A percentile compares a stretch with the other conserved stretches of the same genome.
Conservation (phyloP, 2,329 filamentous ascomycete species). For the Phaeomoniella chlamydospora region DNA sequence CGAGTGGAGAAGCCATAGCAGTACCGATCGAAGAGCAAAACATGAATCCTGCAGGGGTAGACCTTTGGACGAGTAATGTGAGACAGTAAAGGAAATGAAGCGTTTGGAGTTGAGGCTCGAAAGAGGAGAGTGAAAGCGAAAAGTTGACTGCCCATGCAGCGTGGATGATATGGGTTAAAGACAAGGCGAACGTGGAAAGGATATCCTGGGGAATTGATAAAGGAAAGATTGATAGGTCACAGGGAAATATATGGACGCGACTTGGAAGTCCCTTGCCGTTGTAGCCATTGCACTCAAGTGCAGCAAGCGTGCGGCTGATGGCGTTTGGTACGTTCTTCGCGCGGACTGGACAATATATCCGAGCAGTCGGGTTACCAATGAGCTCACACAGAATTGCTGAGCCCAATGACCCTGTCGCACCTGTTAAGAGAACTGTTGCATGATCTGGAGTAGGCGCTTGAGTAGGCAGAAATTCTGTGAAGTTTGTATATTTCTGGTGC, state of each 20-base stretch:
- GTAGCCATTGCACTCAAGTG: not conserved
- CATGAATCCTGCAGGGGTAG: slow-evolving; percentile 20
- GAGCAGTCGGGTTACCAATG: not conserved
- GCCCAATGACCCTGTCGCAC: slow-evolving; percentile 4
- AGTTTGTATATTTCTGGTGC: not conserved
- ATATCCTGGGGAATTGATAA: not conserved
- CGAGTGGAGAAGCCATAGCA: slow-evolving; percentile 7
- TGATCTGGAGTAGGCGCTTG: not conserved
- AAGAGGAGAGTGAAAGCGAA: slow-evolving; percentile 32
- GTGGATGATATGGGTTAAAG: slow-evolving; percentile 33
- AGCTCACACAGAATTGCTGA: slow-evolving; percentile 2
- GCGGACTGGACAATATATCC: slow-evolving; percentile 4
- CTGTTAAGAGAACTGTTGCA: slow-evolving; percentile 1
- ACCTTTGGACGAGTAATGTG: slow-evolving; percentile 21
- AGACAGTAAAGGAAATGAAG: slow-evolving; percentile 31
- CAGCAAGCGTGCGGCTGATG: not conserved
- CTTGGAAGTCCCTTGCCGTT: slow-evolving; percentile 25
- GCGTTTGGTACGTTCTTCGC: not conserved
- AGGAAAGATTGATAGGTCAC: not conserved
- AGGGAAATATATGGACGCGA: slow-evolving; percentile 7
- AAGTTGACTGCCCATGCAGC: slow-evolving; percentile 43
- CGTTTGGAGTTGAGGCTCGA: slow-evolving; percentile 29
- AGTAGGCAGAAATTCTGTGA: not conserved
- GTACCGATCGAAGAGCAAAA: slow-evolving; percentile 39
- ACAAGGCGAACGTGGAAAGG: slow-evolving; percentile 18